Evolutionary conservation across 495 filamentous ascomycete genomes (phyloP), one percentile per base, ranked within the genome.

Genomic region (Lophiotrema nucula): DNA sequence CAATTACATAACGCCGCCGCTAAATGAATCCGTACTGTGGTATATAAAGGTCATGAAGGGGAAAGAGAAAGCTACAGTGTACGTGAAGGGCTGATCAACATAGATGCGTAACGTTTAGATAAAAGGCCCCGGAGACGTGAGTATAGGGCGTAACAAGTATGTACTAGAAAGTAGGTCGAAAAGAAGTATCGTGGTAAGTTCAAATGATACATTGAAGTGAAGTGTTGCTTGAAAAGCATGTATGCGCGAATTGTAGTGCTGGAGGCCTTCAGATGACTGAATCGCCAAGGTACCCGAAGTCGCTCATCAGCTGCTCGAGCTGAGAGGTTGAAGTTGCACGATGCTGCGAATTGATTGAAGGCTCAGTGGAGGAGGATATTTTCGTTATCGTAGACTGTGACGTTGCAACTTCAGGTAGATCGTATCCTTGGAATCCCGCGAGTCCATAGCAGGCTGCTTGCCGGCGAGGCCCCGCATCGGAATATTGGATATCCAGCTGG

Each of bases 251-350:
- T n/a, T n/a, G 31, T 8, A 35, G 8, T 15, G 31, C 31, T 15
- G 8, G 8, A 8, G 31, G 15, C 31, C 8, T 8, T 35, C 31
- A 43, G 10, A 43, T 18, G 10, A 67, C 64, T 5, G 56, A 47
- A 19, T 56, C 64, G 6, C 64, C 60, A 8, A 67, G 41, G 31
- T 56, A 67, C 3, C 59, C 54, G 42, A 67, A 67, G 3, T 67
- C 64, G 46, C 22, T 53, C 54, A 67, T 56, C 35, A 67, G 64
- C 24, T 61, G 39, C 33, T 56, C 54, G 6, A 59, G 39, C 26
- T 58, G 58, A 35, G 43, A 62, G 43, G 58, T 48, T 10, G 58
- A 42, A 5, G 25, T 23, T 6, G 26, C 37, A 6, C 49, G 18
- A 8, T 39, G 41, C 16, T 33, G 22, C 4, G 22, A 43, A 6